phyloP scores from a whole-genome alignment of 805 yeast genomes.

The Yarrowia bubula region DNA sequence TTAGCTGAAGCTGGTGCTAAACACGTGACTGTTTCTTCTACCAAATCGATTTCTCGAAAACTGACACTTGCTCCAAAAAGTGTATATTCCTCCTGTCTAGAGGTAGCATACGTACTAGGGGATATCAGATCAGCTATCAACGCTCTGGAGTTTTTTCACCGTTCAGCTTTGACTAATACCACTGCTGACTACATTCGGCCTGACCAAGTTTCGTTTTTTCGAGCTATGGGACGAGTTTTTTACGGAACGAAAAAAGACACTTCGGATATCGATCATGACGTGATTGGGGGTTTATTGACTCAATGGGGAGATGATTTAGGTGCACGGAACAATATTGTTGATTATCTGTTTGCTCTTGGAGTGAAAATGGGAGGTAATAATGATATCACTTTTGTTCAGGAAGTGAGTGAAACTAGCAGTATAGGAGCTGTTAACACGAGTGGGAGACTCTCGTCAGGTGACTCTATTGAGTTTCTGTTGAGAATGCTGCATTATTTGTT shows the following conservation, averaged over 20 bases:
- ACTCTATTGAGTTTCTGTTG: background rate
- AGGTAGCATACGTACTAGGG: constrained; percentile 3
- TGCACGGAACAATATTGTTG: background rate
- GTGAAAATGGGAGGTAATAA: background rate
- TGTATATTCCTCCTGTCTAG: background rate
- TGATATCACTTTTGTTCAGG: background rate
- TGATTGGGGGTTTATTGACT: background rate
- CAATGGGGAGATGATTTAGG: constrained; percentile 23
- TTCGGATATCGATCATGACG: background rate
- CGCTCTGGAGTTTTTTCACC: constrained; percentile 12
- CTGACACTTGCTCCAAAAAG: background rate
- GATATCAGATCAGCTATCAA: constrained; percentile 8
- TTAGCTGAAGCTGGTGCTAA: background rate
- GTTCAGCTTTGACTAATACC: background rate
- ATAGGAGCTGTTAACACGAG: background rate
- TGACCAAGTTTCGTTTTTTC: constrained; percentile 3
- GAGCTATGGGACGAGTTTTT: constrained; percentile 21
- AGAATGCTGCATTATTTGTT: background rate
- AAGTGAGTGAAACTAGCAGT: constrained; percentile 3
- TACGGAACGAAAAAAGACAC: constrained; percentile 17
- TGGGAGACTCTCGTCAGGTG: background rate
- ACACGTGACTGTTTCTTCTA: background rate
- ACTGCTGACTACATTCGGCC: background rate
- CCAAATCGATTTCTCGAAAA: background rate
- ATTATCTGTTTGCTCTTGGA: constrained; percentile 3